Conservation (phyloP, 768 basidiomycete species). For the Agrocybe praecox region DNA sequence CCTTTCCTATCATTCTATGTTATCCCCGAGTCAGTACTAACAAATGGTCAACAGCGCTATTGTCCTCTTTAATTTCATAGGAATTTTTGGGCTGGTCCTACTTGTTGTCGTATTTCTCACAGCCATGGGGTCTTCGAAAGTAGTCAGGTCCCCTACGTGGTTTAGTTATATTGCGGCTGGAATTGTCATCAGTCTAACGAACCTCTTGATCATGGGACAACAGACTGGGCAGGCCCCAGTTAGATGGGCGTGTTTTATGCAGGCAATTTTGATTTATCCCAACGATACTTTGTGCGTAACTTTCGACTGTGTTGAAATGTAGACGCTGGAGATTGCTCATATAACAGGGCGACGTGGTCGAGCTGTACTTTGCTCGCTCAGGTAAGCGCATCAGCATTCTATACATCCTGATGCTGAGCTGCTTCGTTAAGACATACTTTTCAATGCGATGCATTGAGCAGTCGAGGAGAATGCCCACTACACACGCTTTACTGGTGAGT, state of each 20-base stretch:
- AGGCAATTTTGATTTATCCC: slow-evolving; percentile 1
- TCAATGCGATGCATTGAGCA: neutral
- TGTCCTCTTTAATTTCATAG: neutral
- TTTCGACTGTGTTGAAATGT: neutral
- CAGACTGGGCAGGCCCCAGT: neutral
- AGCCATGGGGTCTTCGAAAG: neutral
- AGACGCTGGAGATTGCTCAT: no score
- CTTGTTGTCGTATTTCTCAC: neutral
- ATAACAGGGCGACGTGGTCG: neutral
- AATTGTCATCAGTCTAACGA: neutral
- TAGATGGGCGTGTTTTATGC: neutral
- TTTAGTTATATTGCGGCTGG: neutral
- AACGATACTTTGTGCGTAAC: neutral
- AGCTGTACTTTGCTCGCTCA: neutral
- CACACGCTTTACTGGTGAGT: neutral
- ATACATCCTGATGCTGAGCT: neutral
- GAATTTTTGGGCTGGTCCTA: neutral
- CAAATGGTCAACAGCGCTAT: neutral
- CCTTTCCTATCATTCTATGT: neutral
- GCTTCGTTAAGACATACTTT: neutral
- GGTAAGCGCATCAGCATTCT: neutral
- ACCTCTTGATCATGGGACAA: slow-evolving; percentile 1
- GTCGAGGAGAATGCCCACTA: neutral
- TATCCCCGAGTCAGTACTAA: neutral
- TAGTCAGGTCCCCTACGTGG: neutral